Percentiles rank a stretch among this genome's conserved stretches.
Conservation (phyloP, 805 yeast species). For the Starmerella floricola region DNA sequence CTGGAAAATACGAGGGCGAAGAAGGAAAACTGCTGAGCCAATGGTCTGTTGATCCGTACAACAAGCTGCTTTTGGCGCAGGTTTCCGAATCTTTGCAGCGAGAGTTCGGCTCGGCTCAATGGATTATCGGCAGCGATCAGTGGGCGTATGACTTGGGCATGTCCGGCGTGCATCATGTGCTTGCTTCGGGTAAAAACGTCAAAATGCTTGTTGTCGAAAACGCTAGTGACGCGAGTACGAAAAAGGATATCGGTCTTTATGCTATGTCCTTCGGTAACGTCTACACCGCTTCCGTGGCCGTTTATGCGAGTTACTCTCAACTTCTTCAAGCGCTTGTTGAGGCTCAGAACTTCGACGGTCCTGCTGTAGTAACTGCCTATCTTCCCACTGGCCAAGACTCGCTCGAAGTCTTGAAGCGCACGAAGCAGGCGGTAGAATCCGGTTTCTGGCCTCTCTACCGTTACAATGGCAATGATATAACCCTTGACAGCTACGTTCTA, state of each 20-base stretch:
- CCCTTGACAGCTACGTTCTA: constrained; percentile 72
- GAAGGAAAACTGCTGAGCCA: constrained; percentile 48
- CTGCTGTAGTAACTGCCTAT: constrained; percentile 82
- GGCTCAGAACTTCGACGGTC: constrained; percentile 82
- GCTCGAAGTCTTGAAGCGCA: constrained; percentile 65
- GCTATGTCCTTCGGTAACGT: constrained; percentile 87
- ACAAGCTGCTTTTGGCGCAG: constrained; percentile 12
- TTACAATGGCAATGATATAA: constrained; percentile 55
- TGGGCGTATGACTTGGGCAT: constrained; percentile 92
- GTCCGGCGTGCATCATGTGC: constrained; percentile 78
- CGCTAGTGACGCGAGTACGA: constrained; percentile 47
- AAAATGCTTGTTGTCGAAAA: constrained; percentile 82
- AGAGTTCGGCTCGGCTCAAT: constrained; percentile 32
- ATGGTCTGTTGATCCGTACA: constrained; percentile 46
- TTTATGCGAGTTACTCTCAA: constrained; percentile 88
- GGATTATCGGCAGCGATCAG: constrained; percentile 90
- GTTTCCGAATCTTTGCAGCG: constrained; percentile 27
- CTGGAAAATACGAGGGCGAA: constrained; percentile 34
- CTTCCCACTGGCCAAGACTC: constrained; percentile 64
- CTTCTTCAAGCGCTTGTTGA: constrained; percentile 77
- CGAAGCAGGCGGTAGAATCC: constrained; percentile 77
- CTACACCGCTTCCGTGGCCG: constrained; percentile 89
- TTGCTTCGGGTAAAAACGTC: constrained; percentile 61
- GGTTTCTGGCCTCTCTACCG: constrained; percentile 97
- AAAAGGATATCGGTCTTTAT: constrained; percentile 85